A percentile compares a stretch with the other conserved stretches of the same genome.
These are phyloP conservation scores for Fusarium concolor DNA, from an alignment of 2,329 filamentous ascomycete species.

Conservation along the genomic window DNA sequence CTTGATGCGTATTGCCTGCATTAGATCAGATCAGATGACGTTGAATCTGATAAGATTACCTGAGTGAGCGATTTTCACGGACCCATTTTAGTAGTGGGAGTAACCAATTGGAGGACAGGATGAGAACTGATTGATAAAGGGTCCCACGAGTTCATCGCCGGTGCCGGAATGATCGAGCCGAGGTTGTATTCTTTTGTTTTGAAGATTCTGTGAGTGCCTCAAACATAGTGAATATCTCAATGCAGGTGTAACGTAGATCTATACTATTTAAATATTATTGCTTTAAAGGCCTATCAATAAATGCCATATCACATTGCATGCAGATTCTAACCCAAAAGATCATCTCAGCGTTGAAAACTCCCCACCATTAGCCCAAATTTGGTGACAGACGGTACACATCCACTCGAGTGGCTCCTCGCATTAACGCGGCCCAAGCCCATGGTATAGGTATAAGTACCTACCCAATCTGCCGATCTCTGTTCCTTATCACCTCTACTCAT, in stretches of 20 bases:
- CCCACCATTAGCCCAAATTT: conserved; percentile 16
- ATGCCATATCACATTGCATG: conserved; percentile 18
- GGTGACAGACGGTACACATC: conserved; percentile 35
- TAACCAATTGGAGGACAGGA: not conserved
- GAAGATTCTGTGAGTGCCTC: not conserved
- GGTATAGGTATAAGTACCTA: conserved; percentile 29
- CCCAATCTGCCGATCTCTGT: not conserved
- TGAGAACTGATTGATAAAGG: conserved; percentile 12
- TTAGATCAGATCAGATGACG: conserved; percentile 33
- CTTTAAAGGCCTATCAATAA: not conserved
- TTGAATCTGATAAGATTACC: conserved; percentile 34
- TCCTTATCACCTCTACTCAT: not conserved
- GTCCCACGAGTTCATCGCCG: conserved; percentile 32
- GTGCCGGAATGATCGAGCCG: conserved; percentile 23
- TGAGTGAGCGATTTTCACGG: conserved; percentile 38
- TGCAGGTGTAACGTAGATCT: not conserved
- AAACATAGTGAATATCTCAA: not conserved
- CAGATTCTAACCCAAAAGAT: not conserved
- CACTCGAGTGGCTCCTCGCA: conserved; percentile 29
- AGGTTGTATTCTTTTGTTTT: conserved; percentile 3
- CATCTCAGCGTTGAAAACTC: not conserved
- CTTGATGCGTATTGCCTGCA: conserved; percentile 30
- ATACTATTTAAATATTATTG: too few relatives aligned
- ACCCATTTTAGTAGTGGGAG: not conserved
- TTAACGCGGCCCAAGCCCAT: conserved; percentile 14